Evolutionary conservation across 2,329 filamentous ascomycete genomes (phyloP).

Genomic region (Fusarium oligoseptatum): DNA sequence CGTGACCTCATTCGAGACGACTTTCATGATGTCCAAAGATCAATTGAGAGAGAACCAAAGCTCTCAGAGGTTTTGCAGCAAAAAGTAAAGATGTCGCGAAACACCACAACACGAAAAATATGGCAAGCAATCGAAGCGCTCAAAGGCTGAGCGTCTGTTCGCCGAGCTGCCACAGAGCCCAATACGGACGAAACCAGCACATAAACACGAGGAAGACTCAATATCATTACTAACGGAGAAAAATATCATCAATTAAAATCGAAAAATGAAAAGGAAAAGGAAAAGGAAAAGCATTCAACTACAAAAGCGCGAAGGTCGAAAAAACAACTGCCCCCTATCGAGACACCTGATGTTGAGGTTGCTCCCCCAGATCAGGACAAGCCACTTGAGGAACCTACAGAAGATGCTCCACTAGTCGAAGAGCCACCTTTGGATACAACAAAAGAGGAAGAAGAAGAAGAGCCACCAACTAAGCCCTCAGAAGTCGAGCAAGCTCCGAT

Average conservation of each 20-base stretch:
- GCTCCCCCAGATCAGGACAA: conserved; percentile 9
- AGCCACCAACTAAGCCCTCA: not conserved
- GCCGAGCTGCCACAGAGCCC: conserved; percentile 66
- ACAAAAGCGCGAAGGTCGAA: conserved; percentile 32
- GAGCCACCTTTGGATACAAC: conserved; percentile 2
- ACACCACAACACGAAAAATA: conserved; percentile 62
- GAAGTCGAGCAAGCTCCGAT: conserved; percentile 17
- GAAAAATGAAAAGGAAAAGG: not conserved
- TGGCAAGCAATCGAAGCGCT: conserved; percentile 63
- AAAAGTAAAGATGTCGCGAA: conserved; percentile 59
- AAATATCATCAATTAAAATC: conserved; percentile 51
- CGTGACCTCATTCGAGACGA: conserved; percentile 10
- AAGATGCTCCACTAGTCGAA: conserved; percentile 8
- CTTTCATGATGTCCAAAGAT: conserved; percentile 9
- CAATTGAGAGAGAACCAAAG: not conserved
- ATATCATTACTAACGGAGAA: conserved; percentile 53
- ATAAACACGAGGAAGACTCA: conserved; percentile 36
- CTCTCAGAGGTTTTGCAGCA: not conserved
- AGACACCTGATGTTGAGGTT: conserved; percentile 27
- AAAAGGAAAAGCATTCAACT: conserved; percentile 30
- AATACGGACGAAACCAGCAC: conserved; percentile 49
- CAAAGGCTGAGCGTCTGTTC: conserved; percentile 63
- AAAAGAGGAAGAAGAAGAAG: conserved; percentile 3
- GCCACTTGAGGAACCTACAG: not conserved
- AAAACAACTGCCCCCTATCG: conserved; percentile 9